Evolutionary conservation across 768 basidiomycete species (phyloP), one percentile per base, ranked within the genome.

Genomic region (Peribolospora kevripleyi): DNA sequence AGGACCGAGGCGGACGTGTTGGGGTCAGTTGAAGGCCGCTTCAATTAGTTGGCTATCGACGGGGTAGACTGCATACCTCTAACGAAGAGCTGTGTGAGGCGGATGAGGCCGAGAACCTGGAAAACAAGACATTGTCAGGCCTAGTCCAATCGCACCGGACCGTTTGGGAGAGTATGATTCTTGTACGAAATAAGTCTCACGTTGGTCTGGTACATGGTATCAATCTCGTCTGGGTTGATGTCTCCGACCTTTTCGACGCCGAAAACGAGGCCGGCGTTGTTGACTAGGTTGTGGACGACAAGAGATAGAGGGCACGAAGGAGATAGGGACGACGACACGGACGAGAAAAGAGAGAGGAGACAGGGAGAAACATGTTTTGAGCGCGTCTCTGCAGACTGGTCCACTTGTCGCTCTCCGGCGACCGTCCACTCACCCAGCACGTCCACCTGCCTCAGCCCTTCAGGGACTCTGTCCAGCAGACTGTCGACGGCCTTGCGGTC

Each of bases 221-320:
- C 83, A 62, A 90, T 73, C 63, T 87, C 85, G 36, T 71, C 39
- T 11, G 14, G 36, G 39, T 14, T 54, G 62, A 87, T 78, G 61
- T 79, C 76, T 5, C 93, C 93, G 43, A 95, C 79, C 46, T 77
- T 77, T 58, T 95, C 93, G 9, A 79, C 68, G 9, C 93, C 93
- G 46, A 80, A 74, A 40, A 95, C 93, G 62, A 80, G 86, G 40
- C 93, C 91, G 42, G 93, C 90, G 61, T 81, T 81, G 65, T 80
- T 81, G 48, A 80, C 79, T 71, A 66, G 59, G 56, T 25, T 25
- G 25, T 25, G 25, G 25, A 25, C 25, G 25, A 25, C 25, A 25
- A 25, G 25, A 25, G 25, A 25, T 25, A 25, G 25, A 25, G 25
- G 25, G 25, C 25, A 25, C 25, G 25, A 25, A 25, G 25, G 25